phyloP scores from a whole-genome alignment of 768 basidiomycete genomes.

The Holtermannia corniformis region DNA sequence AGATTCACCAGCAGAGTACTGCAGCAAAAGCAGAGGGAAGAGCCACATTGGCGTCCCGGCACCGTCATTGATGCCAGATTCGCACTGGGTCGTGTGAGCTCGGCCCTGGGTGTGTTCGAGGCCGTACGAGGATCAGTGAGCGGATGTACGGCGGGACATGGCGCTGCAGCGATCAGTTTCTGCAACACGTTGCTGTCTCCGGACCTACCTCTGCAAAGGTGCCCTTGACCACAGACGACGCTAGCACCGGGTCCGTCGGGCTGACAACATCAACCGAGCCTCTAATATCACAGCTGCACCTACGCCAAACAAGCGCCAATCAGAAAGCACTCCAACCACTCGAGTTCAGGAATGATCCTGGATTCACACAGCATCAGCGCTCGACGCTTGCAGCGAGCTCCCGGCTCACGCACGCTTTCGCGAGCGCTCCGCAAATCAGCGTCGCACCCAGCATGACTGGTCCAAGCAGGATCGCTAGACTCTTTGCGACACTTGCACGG shows the following conservation, averaged over 20 bases:
- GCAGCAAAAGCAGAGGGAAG: slow-evolving; percentile 11
- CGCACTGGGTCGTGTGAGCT: neutral
- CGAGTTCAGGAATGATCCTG: slow-evolving; percentile 5
- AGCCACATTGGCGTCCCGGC: slow-evolving; percentile 15
- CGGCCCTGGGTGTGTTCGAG: neutral
- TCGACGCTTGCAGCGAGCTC: neutral
- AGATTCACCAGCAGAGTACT: neutral
- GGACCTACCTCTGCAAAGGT: slow-evolving; percentile 11
- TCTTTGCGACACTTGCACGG: slow-evolving; percentile 3
- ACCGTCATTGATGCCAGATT: slow-evolving; percentile 24
- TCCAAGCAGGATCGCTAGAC: slow-evolving; percentile 8
- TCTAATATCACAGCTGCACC: neutral
- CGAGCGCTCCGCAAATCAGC: slow-evolving; percentile 4
- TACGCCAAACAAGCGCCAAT: slow-evolving; percentile 18
- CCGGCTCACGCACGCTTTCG: too few relatives aligned
- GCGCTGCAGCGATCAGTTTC: neutral
- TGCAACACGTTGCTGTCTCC: neutral
- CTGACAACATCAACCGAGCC: slow-evolving; percentile 1
- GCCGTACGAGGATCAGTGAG: slow-evolving; percentile 10
- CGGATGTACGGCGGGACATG: slow-evolving; percentile 22
- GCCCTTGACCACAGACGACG: slow-evolving; percentile 21
- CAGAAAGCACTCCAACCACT: slow-evolving; percentile 14
- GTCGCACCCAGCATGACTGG: slow-evolving; percentile 13
- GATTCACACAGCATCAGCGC: neutral
- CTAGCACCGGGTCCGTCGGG: slow-evolving; percentile 19